Evolutionary conservation across 1,284 basidiomycete species (phyloP).

Genomic region (Naganishia liquefaciens): DNA sequence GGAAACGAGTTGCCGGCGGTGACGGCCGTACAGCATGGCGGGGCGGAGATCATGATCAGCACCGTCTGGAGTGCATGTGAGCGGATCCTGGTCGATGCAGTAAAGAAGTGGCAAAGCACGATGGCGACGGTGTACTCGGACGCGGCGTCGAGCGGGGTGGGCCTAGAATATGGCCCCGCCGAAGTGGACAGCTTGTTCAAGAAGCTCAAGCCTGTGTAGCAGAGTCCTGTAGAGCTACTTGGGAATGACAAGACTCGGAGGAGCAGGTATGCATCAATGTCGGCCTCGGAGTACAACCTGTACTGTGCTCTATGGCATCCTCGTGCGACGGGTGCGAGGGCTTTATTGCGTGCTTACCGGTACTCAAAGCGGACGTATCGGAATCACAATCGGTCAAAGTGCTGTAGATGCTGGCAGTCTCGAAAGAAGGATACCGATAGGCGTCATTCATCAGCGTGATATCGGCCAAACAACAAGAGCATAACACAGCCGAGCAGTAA

Average conservation of each 20-base stretch:
- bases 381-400: no score
- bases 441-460: no score
- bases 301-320: no score
- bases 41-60: slow-evolving; percentile 67
- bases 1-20: slow-evolving; percentile 5
- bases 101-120: slow-evolving; percentile 66
- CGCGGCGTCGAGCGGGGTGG: slow-evolving; percentile 57
- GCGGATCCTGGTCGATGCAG: slow-evolving; percentile 72
- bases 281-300: no score
- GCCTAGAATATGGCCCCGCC: slow-evolving; percentile 69
- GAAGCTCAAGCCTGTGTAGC: slow-evolving; percentile 24
- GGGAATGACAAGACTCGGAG: neutral
- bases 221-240: neutral
- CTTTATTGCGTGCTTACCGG: no score
- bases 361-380: no score
- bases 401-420: no score
- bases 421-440: no score
- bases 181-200: slow-evolving; percentile 78
- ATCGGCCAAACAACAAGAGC: no score
- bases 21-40: slow-evolving; percentile 13
- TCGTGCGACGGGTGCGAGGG: no score
- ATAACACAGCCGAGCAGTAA: no score
- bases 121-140: slow-evolving; percentile 77
- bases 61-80: slow-evolving; percentile 87
- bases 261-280: no score